These are phyloP conservation scores for Lyophyllum shimeji DNA, from an alignment of 768 basidiomycete genomes.

Conservation along the genomic window DNA sequence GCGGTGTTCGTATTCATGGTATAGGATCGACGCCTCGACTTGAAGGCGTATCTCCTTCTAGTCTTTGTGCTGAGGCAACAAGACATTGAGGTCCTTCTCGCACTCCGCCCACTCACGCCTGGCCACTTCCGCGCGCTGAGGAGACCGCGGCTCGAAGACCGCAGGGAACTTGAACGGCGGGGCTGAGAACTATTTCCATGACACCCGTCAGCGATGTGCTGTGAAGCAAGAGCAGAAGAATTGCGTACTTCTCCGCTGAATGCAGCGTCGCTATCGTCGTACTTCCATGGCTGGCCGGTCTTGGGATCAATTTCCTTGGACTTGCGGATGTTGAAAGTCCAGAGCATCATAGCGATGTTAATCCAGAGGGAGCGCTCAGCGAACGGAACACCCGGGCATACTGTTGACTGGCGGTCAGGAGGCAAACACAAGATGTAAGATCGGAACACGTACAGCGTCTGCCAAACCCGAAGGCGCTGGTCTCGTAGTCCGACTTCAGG, in stretches of 20 bases:
- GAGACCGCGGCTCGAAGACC: background rate
- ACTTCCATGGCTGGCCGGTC: background rate
- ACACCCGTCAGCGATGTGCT: background rate
- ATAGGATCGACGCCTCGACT: too few species aligned
- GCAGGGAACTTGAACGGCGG: background rate
- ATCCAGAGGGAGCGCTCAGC: background rate
- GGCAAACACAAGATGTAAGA: background rate
- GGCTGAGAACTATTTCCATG: background rate
- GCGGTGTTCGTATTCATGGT: too few species aligned
- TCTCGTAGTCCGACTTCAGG: background rate
- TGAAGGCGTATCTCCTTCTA: background rate
- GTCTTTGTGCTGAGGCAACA: background rate
- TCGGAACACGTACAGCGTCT: background rate
- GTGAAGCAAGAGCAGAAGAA: background rate
- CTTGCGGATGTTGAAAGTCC: background rate
- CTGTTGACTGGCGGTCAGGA: background rate
- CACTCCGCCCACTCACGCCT: background rate
- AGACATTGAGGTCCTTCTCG: background rate
- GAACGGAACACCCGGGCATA: background rate
- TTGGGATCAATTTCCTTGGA: background rate
- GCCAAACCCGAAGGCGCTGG: background rate
- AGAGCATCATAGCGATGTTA: background rate
- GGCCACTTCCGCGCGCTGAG: background rate
- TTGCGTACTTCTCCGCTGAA: background rate
- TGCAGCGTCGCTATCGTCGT: background rate